These are phyloP conservation scores for Funneliformis caledonium DNA, from an alignment of 371 early-diverging fungal genomes.

Conservation along the genomic window DNA sequence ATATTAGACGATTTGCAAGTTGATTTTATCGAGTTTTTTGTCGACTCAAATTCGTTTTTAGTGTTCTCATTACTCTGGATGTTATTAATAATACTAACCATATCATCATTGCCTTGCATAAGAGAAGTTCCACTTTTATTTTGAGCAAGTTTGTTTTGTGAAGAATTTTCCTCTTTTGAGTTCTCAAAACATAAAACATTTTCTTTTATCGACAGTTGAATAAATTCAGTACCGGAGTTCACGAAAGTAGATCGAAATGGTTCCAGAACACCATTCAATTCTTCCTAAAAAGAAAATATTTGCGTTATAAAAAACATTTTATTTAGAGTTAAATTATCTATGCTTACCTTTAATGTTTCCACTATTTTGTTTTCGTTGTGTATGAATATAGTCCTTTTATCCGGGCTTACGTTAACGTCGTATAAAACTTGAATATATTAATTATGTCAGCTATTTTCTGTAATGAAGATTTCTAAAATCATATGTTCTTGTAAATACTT, in stretches of 20 bases:
- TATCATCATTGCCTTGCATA: too few relatives aligned
- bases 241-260: conserved; percentile 65
- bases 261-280: conserved; percentile 57
- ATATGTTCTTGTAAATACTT: not conserved
- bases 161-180: not conserved
- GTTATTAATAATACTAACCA: too few relatives aligned
- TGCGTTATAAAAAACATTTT: not conserved
- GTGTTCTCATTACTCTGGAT: too few relatives aligned
- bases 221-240: conserved; percentile 21
- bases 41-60: too few relatives aligned
- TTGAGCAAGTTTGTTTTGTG: too few relatives aligned
- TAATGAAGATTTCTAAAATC: not conserved
- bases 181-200: not conserved
- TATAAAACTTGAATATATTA: conserved; percentile 47
- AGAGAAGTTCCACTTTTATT: too few relatives aligned
- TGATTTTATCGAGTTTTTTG: too few relatives aligned
- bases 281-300: conserved; percentile 44
- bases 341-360: conserved; percentile 54
- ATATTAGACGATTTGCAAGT: too few relatives aligned
- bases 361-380: conserved; percentile 72
- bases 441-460: not conserved
- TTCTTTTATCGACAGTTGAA: not conserved
- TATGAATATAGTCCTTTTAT: conserved; percentile 89
- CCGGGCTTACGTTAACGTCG: conserved; percentile 96
- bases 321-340: conserved; percentile 18